Base-by-base conservation (phyloP, 2,329 filamentous ascomycete genomes). In the Ceratocystis cubensis region DNA sequence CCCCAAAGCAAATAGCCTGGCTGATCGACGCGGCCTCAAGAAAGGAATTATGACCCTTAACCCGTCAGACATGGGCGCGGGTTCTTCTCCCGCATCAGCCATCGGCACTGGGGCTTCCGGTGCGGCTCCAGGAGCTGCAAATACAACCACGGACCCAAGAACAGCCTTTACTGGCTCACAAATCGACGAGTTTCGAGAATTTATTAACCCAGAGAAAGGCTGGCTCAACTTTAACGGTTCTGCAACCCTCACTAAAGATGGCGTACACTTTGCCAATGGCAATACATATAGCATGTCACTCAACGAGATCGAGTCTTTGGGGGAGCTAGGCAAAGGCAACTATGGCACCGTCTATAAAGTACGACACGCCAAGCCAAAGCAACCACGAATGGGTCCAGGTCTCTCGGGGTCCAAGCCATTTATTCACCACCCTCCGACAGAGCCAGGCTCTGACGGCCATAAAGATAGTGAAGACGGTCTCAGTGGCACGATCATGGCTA, bases 301-400 rank as follows among this genome's bases (percentile, higher is more conserved):
- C 53, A 93, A 99, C 73, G 93, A 99, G 75, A 89, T 99, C 5
- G 91, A 97, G 72, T 93, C 90, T 1, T 74, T 97, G 67, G 91
- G 93, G 69, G 94, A 99, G 78, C 79, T 99, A 13, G 94, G 94
- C 61, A 99, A 97, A 76, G 94, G 94, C 50, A 99, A 99, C 75
- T 99, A 99, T 72, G 94, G 94, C 68, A 97, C 93, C 1, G 94
- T 99, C 3, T 97, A 96, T 81, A 96, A 94, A 75, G 94, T 97
- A 67, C 85, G 88, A 71, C 94, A 99, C 76, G 85, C 88, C 66
- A 87, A 91, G 72, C 81, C 81, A 13, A 76, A 77, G 63, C 75
- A 78, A 20, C 82, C 82, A 0, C 79, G 84, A 45, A 85, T 86
- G 68, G 83, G 84, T 0, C 79, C 80, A 63, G 84, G 84, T 28